These are phyloP conservation scores for Pseudogymnoascus sp. DNA, from an alignment of 2,329 filamentous ascomycete species.

Conservation along the genomic window DNA sequence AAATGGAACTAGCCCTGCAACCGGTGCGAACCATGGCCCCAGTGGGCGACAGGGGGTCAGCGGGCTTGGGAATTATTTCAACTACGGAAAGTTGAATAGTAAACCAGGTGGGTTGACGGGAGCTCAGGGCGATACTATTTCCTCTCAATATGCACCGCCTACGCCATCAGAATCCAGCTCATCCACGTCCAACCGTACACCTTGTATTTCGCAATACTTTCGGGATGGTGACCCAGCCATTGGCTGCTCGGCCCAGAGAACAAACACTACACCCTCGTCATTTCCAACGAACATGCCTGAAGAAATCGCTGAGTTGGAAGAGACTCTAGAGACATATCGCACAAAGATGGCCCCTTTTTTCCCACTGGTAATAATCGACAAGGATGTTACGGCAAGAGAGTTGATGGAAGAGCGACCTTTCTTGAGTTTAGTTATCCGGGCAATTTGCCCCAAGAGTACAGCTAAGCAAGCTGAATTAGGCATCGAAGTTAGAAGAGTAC, in stretches of 20 bases:
- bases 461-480: background rate
- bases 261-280: background rate
- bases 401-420: slow-evolving; percentile 6
- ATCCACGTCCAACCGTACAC: background rate
- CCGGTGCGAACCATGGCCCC: background rate
- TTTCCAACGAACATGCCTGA: background rate
- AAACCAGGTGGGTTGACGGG: background rate
- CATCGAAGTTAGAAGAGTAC: background rate
- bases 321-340: slow-evolving; percentile 9
- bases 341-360: slow-evolving; percentile 10
- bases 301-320: slow-evolving; percentile 8
- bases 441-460: slow-evolving; percentile 2
- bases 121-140: background rate
- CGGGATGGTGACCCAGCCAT: background rate
- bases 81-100: background rate
- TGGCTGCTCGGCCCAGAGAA: background rate
- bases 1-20: background rate
- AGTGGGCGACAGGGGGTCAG: background rate
- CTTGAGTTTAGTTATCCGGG: slow-evolving; percentile 6
- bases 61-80: background rate
- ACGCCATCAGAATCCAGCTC: background rate
- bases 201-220: background rate
- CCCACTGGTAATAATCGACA: slow-evolving; percentile 8
- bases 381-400: slow-evolving; percentile 2
- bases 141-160: background rate